These are phyloP conservation scores for Rhizopus sp. DNA, from an alignment of 371 early-diverging fungal genomes.

Conservation along the genomic window DNA sequence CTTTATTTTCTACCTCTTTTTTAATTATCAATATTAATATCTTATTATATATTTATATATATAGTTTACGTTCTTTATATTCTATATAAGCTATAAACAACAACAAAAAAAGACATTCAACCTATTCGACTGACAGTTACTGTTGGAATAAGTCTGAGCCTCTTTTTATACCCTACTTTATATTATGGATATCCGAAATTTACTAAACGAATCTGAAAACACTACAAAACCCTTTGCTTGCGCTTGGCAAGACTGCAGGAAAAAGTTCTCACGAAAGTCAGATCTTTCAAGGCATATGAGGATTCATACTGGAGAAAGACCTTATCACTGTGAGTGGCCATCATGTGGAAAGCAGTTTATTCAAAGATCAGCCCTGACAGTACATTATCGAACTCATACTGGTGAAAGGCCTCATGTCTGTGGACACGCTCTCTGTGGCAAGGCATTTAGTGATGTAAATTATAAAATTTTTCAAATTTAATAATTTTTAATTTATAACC, in stretches of 20 bases:
- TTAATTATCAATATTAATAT: conserved; percentile 4
- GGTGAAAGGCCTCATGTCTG: conserved; percentile 81
- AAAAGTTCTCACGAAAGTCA: conserved; percentile 80
- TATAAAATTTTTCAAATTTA: conserved; percentile 2
- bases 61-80: conserved; percentile 1
- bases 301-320: conserved; percentile 76
- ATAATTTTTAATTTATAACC: neutral
- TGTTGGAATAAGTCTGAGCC: neutral
- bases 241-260: conserved; percentile 63
- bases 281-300: conserved; percentile 76
- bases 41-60: conserved; percentile 4
- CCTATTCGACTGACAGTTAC: neutral
- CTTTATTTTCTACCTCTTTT: neutral
- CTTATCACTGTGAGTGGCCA: conserved; percentile 65
- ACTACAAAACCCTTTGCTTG: conserved; percentile 61
- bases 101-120: conserved; percentile 1
- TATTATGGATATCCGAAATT: conserved; percentile 49
- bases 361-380: conserved; percentile 80
- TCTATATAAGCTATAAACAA: neutral
- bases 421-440: conserved; percentile 56
- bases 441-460: conserved; percentile 64
- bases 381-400: conserved; percentile 78
- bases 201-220: conserved; percentile 38
- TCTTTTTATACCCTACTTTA: neutral
- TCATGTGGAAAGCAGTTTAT: conserved; percentile 76